Percentiles rank a stretch among this genome's conserved stretches.
phyloP scores from a whole-genome alignment of 768 basidiomycete species.

The Mycena chlorophos region DNA sequence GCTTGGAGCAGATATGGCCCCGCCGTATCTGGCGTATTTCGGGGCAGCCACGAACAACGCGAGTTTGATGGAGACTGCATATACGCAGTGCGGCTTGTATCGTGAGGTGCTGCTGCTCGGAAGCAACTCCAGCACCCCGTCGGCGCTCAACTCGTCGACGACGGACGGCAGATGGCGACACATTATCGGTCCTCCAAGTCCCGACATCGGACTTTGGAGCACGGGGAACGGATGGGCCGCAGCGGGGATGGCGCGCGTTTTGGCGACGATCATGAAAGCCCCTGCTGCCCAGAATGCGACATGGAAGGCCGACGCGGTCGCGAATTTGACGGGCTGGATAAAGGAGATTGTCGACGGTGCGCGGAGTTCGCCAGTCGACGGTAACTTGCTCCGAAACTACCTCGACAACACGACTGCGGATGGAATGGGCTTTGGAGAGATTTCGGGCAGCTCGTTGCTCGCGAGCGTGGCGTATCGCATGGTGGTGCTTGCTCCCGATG shows the following conservation, averaged over 20 bases:
- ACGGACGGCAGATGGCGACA: constrained; percentile 26
- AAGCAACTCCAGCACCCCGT: constrained; percentile 9
- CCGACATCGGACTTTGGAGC: constrained; percentile 46
- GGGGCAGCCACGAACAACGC: constrained; percentile 38
- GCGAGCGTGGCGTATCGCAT: constrained; percentile 41
- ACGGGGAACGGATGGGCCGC: constrained; percentile 75
- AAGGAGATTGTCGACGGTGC: constrained; percentile 40
- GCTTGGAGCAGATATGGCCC: too few species aligned
- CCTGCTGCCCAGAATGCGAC: constrained; percentile 27
- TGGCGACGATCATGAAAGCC: constrained; percentile 48
- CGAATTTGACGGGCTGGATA: constrained; percentile 41
- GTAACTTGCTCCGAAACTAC: constrained; percentile 19
- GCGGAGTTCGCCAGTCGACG: constrained; percentile 7
- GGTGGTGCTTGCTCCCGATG: constrained; percentile 22
- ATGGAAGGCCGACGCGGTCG: constrained; percentile 20
- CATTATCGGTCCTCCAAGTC: constrained; percentile 40
- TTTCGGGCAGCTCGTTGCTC: constrained; percentile 43
- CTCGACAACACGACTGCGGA: constrained; percentile 16
- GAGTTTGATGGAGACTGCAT: constrained; percentile 42
- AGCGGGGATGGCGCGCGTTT: constrained; percentile 63
- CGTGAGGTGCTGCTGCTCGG: constrained; percentile 40
- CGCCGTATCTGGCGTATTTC: too few species aligned
- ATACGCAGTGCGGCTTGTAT: constrained; percentile 51
- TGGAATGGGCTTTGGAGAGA: constrained; percentile 30
- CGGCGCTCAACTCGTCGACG: constrained; percentile 15